Evolutionary conservation across 2,329 filamentous ascomycete species (phyloP), one percentile per base, ranked within the genome.

Genomic region (Paramyrothecium sp.): DNA sequence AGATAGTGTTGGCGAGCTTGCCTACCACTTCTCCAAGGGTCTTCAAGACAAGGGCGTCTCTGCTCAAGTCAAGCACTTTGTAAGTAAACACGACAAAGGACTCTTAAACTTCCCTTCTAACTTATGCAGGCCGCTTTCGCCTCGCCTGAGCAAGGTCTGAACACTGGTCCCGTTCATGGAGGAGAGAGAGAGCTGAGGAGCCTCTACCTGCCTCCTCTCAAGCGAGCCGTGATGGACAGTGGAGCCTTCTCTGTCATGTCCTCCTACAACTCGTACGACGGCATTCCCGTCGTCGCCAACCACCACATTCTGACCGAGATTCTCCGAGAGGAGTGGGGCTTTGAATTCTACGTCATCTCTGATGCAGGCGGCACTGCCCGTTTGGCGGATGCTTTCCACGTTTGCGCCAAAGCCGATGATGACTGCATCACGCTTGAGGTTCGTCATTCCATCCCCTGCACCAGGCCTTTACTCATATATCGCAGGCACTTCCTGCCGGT

Each of bases 21-120:
- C 83, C 1, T 86, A 90, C 63, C 75, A 79, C 30, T 81, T 75
- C 54, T 77, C 78, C 60, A 78, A 77, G 60, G 79, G 89, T 21
- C 75, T 91, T 2, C 88, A 92, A 69, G 80, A 79, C 13, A 76
- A 79, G 34, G 86, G 86, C 48, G 88, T 91, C 5, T 86, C 84
- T 22, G 84, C 89, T 17, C 91, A 85, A 71, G 86, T 92, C 51
- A 92, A 92, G 75, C 89, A 92, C 68, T 92, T 89, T 68, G 87
- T 77, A 67, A 70, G 73, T 60, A 4, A 8, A 26, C 11, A 8
- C 50, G 3, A 41, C 11, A 13, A 44, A 19, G n/a, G 13, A 16
- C n/a, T 44, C 5, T 17, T 7, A 17, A 44, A 44, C n/a, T 16
- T 8, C 33, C n/a, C 13, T 44, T 44, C 50, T 60, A 54, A 58